Evolutionary conservation across 345 rosid genomes (phyloP), one percentile per base, ranked within the genome.

Genomic region (Eucalyptus erythrocorys): DNA sequence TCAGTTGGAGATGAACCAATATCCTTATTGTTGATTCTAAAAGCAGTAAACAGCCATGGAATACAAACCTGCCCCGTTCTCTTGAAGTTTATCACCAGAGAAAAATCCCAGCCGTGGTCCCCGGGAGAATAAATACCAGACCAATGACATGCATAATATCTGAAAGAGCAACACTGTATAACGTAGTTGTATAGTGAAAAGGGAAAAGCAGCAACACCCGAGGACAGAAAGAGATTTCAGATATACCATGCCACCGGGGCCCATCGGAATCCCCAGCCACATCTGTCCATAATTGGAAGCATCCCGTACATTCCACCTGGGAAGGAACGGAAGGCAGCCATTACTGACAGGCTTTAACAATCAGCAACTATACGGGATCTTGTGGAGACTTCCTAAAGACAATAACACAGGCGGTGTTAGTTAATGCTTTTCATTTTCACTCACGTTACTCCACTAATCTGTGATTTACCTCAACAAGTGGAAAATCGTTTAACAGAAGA

Each of bases 251-350:
- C 95, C 89, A 82, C 95, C 93, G 90, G 95, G 97, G 85, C 95
- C 94, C 95, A 97, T 95, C 19, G 99, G 95, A 94, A 97, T 91
- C 87, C 94, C 94, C 91, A 97, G 89, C 99, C 98, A 88, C 93
- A 96, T 15, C 99, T 95, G 89, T 97, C 98, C 93, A 97, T 96
- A 85, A 96, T 87, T 43, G 99, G 97, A 50, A 98, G 98, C 91
- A 97, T 92, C 57, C 96, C 95, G 90, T 96, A 97, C 94, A 97
- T 94, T 50, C 95, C 95, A 88, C 50, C 50, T 48, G 50, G 12
- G 50, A 48, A 48, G 13, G 50, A 12, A 48, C 50, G 12, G 12
- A 48, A 48, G 50, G 50, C 50, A 48, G 49, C 49, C 50, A 43
- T 43, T 43, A 43, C 47, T 43, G 47, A 43, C 47, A 43, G 47